Percentiles rank a stretch among this genome's conserved stretches.
phyloP scores from a whole-genome alignment of 2,329 filamentous ascomycete genomes.

The Neonectria coccinea region DNA sequence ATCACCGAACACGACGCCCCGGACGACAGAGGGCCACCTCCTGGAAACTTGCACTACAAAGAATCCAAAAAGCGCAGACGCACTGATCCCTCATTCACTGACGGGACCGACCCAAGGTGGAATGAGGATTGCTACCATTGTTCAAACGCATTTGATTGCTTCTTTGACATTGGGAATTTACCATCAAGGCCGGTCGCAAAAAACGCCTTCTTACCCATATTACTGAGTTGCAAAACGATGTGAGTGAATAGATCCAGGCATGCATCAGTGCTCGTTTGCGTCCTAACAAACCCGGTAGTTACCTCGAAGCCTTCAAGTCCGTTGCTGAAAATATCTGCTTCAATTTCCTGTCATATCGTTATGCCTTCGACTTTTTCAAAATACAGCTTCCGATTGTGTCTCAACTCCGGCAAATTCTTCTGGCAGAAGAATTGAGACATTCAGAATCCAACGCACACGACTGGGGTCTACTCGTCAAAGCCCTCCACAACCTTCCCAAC shows the following conservation, averaged over 20 bases:
- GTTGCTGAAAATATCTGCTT: constrained; percentile 6
- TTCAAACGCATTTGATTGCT: not conserved
- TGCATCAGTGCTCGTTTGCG: not conserved
- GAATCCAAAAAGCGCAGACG: not conserved
- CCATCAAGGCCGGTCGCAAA: constrained; percentile 2
- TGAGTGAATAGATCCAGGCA: not conserved
- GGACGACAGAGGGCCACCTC: constrained; percentile 5
- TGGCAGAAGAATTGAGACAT: not conserved
- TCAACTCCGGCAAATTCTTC: not conserved
- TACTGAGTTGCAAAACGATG: constrained; percentile 12
- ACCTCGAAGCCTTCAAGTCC: constrained; percentile 6
- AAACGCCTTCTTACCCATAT: constrained; percentile 1
- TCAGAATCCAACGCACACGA: not conserved
- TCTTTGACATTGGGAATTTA: constrained; percentile 3
- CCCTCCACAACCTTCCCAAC: not conserved
- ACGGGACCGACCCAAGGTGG: constrained; percentile 16
- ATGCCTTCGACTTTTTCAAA: not conserved
- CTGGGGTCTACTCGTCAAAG: not conserved
- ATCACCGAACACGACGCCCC: constrained; percentile 7
- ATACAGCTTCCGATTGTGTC: constrained; percentile 7
- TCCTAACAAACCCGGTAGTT: not conserved
- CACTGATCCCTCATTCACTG: not conserved
- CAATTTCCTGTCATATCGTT: constrained; percentile 3
- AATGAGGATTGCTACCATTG: constrained; percentile 19
- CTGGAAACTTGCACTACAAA: constrained; percentile 7